Evolutionary conservation across 2,329 filamentous ascomycete genomes (phyloP).

Genomic region (Zasmidium cellare): DNA sequence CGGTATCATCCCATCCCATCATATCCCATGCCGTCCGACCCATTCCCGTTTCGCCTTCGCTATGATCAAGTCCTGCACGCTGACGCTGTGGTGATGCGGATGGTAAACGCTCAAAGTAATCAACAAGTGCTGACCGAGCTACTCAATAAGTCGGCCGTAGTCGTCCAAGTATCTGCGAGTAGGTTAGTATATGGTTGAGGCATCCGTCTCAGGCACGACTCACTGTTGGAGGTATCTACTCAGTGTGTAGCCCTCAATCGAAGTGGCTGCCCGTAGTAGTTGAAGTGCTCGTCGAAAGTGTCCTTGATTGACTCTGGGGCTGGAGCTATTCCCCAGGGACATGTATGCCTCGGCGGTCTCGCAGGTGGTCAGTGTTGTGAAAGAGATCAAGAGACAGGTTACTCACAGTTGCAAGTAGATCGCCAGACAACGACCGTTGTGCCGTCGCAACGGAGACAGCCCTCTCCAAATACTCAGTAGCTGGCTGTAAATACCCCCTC

Average conservation of each 20-base stretch:
- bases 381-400: neutral
- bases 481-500: constrained; percentile 51
- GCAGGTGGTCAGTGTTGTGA: constrained; percentile 5
- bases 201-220: constrained; percentile 14
- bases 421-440: constrained; percentile 41
- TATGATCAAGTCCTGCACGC: neutral
- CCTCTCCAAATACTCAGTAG: constrained; percentile 52
- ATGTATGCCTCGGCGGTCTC: constrained; percentile 55
- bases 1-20: neutral
- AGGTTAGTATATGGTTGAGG: neutral
- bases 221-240: constrained; percentile 50
- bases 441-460: constrained; percentile 47
- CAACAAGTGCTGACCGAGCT: neutral
- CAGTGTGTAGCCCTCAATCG: constrained; percentile 45
- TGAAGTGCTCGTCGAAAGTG: constrained; percentile 49
- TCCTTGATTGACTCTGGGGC: constrained; percentile 43
- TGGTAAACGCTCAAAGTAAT: neutral
- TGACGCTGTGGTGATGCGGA: neutral
- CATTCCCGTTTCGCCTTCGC: constrained; percentile 1
- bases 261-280: constrained; percentile 46
- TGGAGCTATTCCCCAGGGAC: constrained; percentile 54
- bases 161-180: constrained; percentile 46
- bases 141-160: constrained; percentile 39
- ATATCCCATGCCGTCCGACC: neutral
- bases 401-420: constrained; percentile 48